phyloP scores from a whole-genome alignment of 2,329 filamentous ascomycete genomes.

The Trichoderma aggressivum region DNA sequence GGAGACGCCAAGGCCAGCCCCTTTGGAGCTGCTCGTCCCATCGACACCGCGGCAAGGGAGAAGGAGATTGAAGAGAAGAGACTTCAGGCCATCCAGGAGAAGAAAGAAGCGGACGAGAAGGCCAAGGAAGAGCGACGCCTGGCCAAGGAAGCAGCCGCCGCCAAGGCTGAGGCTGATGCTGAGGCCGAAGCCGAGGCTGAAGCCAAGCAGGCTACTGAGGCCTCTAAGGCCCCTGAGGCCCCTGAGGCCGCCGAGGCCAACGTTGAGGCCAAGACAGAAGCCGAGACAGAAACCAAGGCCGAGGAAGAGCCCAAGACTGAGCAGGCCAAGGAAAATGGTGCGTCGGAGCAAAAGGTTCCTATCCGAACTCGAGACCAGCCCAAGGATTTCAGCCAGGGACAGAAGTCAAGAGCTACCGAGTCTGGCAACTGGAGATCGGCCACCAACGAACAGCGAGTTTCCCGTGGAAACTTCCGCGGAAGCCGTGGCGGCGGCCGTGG shows the following conservation, averaged over 20 bases:
- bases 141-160: constrained; percentile 56
- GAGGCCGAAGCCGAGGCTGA: constrained; percentile 43
- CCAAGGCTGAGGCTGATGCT: constrained; percentile 42
- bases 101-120: constrained; percentile 84
- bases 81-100: constrained; percentile 68
- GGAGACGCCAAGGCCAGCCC: constrained; percentile 80
- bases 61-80: constrained; percentile 88
- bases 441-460: constrained; percentile 46
- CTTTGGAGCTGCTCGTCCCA: constrained; percentile 89
- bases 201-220: constrained; percentile 30
- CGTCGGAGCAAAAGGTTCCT: constrained; percentile 49
- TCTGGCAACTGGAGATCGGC: constrained; percentile 59
- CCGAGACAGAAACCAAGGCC: constrained; percentile 31
- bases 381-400: constrained; percentile 42
- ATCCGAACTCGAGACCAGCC: constrained; percentile 42
- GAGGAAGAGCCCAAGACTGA: constrained; percentile 33
- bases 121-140: constrained; percentile 69
- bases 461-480: constrained; percentile 44
- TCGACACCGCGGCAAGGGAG: constrained; percentile 88
- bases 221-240: constrained; percentile 28
- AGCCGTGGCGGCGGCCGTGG: constrained; percentile 39
- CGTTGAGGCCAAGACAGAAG: constrained; percentile 31
- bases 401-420: constrained; percentile 55
- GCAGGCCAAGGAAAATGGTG: constrained; percentile 30
- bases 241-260: constrained; percentile 31